These are phyloP conservation scores for Fusarium palustre DNA, from an alignment of 2,329 filamentous ascomycete species.

Conservation along the genomic window DNA sequence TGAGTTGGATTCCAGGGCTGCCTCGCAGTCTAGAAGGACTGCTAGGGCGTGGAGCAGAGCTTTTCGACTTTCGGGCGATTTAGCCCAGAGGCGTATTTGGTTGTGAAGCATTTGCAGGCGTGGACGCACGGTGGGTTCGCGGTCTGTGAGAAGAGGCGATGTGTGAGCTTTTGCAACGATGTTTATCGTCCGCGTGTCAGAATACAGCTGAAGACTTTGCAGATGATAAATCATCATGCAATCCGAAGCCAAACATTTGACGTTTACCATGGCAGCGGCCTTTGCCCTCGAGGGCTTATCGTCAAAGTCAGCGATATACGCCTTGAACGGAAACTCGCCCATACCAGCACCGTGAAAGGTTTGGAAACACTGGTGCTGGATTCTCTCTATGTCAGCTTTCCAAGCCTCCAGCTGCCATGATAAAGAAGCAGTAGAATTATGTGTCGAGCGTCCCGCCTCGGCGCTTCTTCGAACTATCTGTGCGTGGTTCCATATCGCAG, in stretches of 20 bases:
- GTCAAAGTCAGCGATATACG: slow-evolving; percentile 49
- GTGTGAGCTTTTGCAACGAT: slow-evolving; percentile 38
- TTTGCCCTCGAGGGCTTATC: slow-evolving; percentile 43
- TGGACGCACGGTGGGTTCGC: slow-evolving; percentile 29
- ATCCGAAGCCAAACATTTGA: slow-evolving; percentile 50
- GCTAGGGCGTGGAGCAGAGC: slow-evolving; percentile 52
- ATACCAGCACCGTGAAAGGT: slow-evolving; percentile 20
- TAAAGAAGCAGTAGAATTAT: slow-evolving; percentile 36
- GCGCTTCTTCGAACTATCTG: slow-evolving; percentile 44
- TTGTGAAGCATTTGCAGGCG: slow-evolving; percentile 39
- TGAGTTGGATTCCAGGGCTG: slow-evolving; percentile 31
- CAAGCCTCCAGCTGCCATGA: slow-evolving; percentile 46
- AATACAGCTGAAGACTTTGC: slow-evolving; percentile 52
- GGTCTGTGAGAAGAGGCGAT: slow-evolving; percentile 13
- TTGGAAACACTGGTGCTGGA: slow-evolving; percentile 37
- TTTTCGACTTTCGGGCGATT: slow-evolving; percentile 47
- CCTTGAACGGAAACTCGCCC: slow-evolving; percentile 38
- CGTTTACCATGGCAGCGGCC: slow-evolving; percentile 42
- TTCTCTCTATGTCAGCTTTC: slow-evolving; percentile 43
- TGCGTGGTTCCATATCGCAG: slow-evolving; percentile 49
- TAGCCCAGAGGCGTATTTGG: slow-evolving; percentile 48
- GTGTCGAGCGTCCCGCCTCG: slow-evolving; percentile 9
- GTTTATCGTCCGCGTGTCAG: slow-evolving; percentile 50
- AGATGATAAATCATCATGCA: slow-evolving; percentile 54
- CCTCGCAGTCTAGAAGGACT: slow-evolving; percentile 48